Percentiles rank a stretch among this genome's conserved stretches.
phyloP scores from a whole-genome alignment of 2,329 filamentous ascomycete genomes.

The Verticillium longisporum region DNA sequence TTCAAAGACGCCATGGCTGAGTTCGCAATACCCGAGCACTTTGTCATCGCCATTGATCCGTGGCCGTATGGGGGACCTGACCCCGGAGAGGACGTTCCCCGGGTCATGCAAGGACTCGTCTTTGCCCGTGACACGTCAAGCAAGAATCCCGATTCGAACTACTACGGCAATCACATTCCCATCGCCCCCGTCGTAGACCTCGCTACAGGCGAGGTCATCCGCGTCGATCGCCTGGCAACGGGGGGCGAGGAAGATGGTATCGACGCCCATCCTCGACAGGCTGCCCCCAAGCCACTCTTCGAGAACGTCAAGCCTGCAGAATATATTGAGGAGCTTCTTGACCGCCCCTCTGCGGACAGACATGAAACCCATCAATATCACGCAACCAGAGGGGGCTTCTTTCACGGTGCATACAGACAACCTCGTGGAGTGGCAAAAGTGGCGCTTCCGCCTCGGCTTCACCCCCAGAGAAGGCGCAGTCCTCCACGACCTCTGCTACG shows the following conservation, averaged over 20 bases:
- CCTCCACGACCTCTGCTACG: conserved; percentile 63
- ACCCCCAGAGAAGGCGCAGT: conserved; percentile 65
- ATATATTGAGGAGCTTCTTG: conserved; percentile 44
- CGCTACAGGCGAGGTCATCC: conserved; percentile 44
- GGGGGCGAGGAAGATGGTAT: conserved; percentile 40
- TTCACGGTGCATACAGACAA: conserved; percentile 49
- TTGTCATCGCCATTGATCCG: conserved; percentile 38
- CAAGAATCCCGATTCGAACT: conserved; percentile 49
- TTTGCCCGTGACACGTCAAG: conserved; percentile 37
- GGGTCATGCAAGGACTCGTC: conserved; percentile 43
- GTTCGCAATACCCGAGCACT: conserved; percentile 37
- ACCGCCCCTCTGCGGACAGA: conserved; percentile 38
- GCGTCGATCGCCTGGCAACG: conserved; percentile 50
- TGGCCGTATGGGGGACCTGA: conserved; percentile 59
- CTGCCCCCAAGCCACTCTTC: conserved; percentile 37
- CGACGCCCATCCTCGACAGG: conserved; percentile 21
- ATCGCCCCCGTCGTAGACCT: conserved; percentile 54
- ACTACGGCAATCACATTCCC: conserved; percentile 56
- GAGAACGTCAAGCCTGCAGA: conserved; percentile 31
- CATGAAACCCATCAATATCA: conserved; percentile 64
- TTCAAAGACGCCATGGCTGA: conserved; percentile 41
- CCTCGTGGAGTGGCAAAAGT: conserved; percentile 57
- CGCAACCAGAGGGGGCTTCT: conserved; percentile 62
- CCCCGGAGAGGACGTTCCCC: conserved; percentile 28
- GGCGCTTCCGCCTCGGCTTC: conserved; percentile 63